A percentile compares a stretch with the other conserved stretches of the same genome.
These are phyloP conservation scores for Onygenales sp. DNA, from an alignment of 2,329 filamentous ascomycete species.

Conservation along the genomic window DNA sequence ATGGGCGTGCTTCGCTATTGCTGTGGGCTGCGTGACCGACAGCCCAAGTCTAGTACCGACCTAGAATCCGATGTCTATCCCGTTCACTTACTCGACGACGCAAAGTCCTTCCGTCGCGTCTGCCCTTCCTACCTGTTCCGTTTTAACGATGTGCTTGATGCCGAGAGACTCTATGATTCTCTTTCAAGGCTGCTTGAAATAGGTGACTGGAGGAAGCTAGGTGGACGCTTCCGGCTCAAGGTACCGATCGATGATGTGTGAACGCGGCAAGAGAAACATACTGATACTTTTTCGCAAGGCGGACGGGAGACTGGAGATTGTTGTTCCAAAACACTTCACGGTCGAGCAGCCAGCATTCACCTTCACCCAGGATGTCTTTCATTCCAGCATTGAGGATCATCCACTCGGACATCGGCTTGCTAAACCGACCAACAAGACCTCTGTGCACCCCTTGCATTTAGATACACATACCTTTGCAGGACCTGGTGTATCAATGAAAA, in stretches of 20 bases:
- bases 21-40: too few relatives aligned
- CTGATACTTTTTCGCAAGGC: too few relatives aligned
- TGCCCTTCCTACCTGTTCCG: slow-evolving; percentile 15
- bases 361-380: slow-evolving; percentile 30
- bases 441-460: slow-evolving; percentile 13
- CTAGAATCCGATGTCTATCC: background rate
- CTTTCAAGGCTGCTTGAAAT: slow-evolving; percentile 32
- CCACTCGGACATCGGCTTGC: slow-evolving; percentile 32
- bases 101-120: background rate
- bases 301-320: slow-evolving; percentile 30
- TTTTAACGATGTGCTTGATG: slow-evolving; percentile 41
- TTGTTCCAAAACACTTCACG: slow-evolving; percentile 30
- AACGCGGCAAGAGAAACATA: too few relatives aligned
- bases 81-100: background rate
- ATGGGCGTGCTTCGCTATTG: too few relatives aligned
- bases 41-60: too few relatives aligned
- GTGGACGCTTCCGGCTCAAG: slow-evolving; percentile 35
- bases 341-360: slow-evolving; percentile 30
- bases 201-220: slow-evolving; percentile 40
- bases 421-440: slow-evolving; percentile 17
- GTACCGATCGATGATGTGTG: slow-evolving; percentile 14
- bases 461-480: background rate
- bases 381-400: slow-evolving; percentile 33
- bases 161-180: slow-evolving; percentile 26
- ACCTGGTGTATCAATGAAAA: background rate